Evolutionary conservation across 495 filamentous ascomycete genomes (phyloP).

Genomic region (Trichoderma virens): DNA sequence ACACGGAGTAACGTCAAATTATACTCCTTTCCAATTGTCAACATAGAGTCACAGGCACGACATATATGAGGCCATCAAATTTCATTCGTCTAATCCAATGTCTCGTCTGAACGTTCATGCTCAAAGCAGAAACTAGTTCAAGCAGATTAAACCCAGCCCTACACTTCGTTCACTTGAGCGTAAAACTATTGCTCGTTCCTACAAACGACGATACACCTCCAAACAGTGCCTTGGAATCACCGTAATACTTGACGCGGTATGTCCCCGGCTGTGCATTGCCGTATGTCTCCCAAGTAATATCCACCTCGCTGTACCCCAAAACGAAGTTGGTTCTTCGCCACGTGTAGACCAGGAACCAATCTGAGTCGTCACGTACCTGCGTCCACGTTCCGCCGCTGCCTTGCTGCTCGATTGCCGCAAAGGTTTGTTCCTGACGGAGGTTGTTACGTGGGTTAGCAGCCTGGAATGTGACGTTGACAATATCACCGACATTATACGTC

Average conservation of each 20-base stretch:
- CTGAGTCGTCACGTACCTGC: slow-evolving; percentile 59
- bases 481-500: slow-evolving; percentile 53
- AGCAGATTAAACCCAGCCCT: background rate
- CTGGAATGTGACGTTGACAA: slow-evolving; percentile 64
- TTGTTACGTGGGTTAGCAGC: slow-evolving; percentile 92
- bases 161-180: slow-evolving; percentile 26
- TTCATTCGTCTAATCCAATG: too few relatives aligned
- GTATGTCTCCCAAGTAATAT: slow-evolving; percentile 71
- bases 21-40: too few relatives aligned
- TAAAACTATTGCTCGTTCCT: slow-evolving; percentile 62
- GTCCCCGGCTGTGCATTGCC: slow-evolving; percentile 47
- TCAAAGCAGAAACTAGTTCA: too few relatives aligned
- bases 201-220: slow-evolving; percentile 66
- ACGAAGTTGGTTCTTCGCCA: slow-evolving; percentile 71
- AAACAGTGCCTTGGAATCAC: slow-evolving; percentile 62
- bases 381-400: slow-evolving; percentile 53
- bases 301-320: slow-evolving; percentile 71
- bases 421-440: slow-evolving; percentile 72
- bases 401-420: slow-evolving; percentile 63
- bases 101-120: too few relatives aligned
- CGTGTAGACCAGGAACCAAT: slow-evolving; percentile 73
- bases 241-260: slow-evolving; percentile 81
- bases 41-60: too few relatives aligned
- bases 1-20: too few relatives aligned
- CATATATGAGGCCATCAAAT: too few relatives aligned